phyloP scores from a whole-genome alignment of 129 eudicot species.

The Tagetes patula region DNA sequence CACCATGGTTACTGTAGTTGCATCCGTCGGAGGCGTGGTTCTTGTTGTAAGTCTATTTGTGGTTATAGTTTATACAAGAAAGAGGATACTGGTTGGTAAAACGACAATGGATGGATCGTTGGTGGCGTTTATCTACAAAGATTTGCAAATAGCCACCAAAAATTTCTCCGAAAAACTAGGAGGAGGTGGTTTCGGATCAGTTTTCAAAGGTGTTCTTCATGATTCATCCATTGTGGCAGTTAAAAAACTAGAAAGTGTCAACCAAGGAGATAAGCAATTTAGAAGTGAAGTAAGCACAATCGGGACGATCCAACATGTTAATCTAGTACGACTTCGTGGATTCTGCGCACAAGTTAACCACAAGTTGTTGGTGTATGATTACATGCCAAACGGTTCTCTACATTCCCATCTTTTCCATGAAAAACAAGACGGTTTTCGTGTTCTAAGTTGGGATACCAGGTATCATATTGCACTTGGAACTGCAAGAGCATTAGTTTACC shows the following conservation, averaged over 20 bases:
- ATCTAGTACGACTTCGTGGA: constrained; percentile 73
- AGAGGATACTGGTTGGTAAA: constrained; percentile 4
- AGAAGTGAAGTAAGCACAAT: constrained; percentile 74
- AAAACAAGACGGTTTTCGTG: constrained; percentile 10
- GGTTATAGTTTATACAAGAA: constrained; percentile 25
- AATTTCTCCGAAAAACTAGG: constrained; percentile 53
- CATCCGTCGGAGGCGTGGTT: constrained; percentile 28
- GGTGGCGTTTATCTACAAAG: constrained; percentile 52
- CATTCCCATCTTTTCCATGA: constrained; percentile 48
- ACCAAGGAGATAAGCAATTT: constrained; percentile 76
- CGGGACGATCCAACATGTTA: constrained; percentile 66
- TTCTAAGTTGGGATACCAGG: constrained; percentile 53
- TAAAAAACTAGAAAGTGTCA: constrained; percentile 56
- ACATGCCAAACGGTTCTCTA: constrained; percentile 66
- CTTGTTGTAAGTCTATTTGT: constrained; percentile 30
- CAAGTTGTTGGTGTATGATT: constrained; percentile 66
- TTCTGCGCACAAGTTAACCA: constrained; percentile 55
- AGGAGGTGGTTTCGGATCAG: constrained; percentile 65
- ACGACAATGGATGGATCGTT: constrained; percentile 45
- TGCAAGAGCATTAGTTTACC: constrained; percentile 64
- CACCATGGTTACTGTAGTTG: constrained; percentile 36
- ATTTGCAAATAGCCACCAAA: constrained; percentile 56
- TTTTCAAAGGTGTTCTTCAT: constrained; percentile 46
- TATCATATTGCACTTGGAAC: constrained; percentile 55
- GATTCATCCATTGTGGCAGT: constrained; percentile 66